These are phyloP conservation scores for Leucosporidium creatinivorum DNA, from an alignment of 768 basidiomycete genomes.

Conservation along the genomic window DNA sequence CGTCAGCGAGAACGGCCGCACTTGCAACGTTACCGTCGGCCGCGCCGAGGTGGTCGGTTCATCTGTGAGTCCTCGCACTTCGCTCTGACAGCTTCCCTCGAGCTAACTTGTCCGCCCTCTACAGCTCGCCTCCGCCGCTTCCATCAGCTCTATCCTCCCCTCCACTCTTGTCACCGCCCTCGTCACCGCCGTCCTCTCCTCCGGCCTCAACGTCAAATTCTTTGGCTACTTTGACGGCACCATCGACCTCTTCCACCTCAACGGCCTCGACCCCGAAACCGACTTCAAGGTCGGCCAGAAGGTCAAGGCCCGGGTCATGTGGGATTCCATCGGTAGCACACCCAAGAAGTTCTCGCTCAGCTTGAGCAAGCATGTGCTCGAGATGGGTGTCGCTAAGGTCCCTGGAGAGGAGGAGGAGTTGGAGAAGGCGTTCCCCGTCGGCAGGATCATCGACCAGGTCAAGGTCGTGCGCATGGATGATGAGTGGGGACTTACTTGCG, in stretches of 20 bases:
- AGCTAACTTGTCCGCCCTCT: background rate
- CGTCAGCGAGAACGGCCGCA: conserved; percentile 68
- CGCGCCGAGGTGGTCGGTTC: conserved; percentile 49
- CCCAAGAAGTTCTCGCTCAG: conserved; percentile 81
- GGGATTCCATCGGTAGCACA: conserved; percentile 59
- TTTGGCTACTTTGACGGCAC: conserved; percentile 90
- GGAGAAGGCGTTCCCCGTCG: conserved; percentile 62
- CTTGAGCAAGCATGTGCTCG: conserved; percentile 62
- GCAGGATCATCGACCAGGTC: conserved; percentile 61
- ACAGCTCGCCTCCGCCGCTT: conserved; percentile 69
- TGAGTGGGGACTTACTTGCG: conserved; percentile 73
- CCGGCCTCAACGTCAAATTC: conserved; percentile 78
- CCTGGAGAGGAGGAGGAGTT: conserved; percentile 39
- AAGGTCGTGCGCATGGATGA: conserved; percentile 66
- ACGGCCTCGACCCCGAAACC: conserved; percentile 43
- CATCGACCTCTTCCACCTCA: conserved; percentile 69
- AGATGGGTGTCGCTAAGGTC: conserved; percentile 42
- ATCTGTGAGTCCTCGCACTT: conserved; percentile 45
- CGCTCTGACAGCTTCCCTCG: background rate
- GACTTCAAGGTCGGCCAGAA: conserved; percentile 46
- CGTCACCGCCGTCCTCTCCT: conserved; percentile 64
- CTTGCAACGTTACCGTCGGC: conserved; percentile 61
- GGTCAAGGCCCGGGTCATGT: conserved; percentile 74
- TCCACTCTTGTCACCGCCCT: conserved; percentile 73
- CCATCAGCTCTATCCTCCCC: conserved; percentile 74